phyloP scores from a whole-genome alignment of 2,329 filamentous ascomycete genomes.

The Colletotrichum endophyticum region DNA sequence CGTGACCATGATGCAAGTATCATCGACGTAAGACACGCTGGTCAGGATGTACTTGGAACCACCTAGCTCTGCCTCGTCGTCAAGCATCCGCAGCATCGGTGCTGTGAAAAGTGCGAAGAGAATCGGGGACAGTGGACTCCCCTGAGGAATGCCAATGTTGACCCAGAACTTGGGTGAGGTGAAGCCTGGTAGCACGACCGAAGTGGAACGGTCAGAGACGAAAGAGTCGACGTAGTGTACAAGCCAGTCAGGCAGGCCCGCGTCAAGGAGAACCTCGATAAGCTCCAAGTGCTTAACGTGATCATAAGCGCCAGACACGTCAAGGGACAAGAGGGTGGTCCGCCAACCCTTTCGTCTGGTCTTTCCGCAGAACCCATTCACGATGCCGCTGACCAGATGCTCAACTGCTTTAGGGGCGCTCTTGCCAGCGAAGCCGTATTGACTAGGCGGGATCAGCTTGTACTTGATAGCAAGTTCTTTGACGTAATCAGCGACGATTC shows the following conservation, averaged over 20 bases:
- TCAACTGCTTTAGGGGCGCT: neutral
- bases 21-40: neutral
- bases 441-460: neutral
- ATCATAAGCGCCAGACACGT: neutral
- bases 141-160: neutral
- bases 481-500: neutral
- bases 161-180: neutral
- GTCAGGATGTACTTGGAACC: neutral
- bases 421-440: neutral
- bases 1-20: neutral
- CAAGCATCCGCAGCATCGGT: neutral
- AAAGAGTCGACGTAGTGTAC: neutral
- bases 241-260: neutral
- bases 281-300: neutral
- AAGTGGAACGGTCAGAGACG: neutral
- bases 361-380: neutral
- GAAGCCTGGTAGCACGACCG: neutral
- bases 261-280: neutral
- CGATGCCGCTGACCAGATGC: neutral
- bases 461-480: neutral
- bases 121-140: neutral
- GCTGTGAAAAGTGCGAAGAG: neutral
- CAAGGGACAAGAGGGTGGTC: neutral
- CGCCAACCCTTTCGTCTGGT: neutral
- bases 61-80: neutral